Percentiles rank a stretch among this genome's conserved stretches.
These are phyloP conservation scores for Aurinia saxatilis DNA, from an alignment of 345 rosid genomes.

Conservation along the genomic window DNA sequence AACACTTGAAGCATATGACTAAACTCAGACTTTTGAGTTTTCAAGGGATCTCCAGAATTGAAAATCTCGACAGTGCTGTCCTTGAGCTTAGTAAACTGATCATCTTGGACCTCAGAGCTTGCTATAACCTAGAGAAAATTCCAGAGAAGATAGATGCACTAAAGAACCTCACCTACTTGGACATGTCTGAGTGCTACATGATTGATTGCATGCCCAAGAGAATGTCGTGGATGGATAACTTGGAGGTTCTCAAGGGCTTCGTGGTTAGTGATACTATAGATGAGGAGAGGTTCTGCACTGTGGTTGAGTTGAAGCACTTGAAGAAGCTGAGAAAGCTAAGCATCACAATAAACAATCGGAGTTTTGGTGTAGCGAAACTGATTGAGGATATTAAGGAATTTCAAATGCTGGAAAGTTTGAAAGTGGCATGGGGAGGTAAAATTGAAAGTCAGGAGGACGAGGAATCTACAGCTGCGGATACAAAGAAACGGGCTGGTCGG, in stretches of 20 bases:
- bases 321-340: slow-evolving; percentile 35
- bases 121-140: slow-evolving; percentile 43
- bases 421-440: slow-evolving; percentile 37
- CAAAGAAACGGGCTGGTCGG: too few relatives aligned
- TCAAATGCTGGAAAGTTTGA: slow-evolving; percentile 13
- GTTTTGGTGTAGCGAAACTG: background rate
- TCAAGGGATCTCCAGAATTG: slow-evolving; percentile 52
- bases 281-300: slow-evolving; percentile 7
- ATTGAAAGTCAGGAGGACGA: background rate
- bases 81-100: slow-evolving; percentile 29
- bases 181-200: slow-evolving; percentile 44
- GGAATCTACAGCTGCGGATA: too few relatives aligned
- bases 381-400: background rate
- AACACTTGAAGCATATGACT: slow-evolving; percentile 26
- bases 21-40: slow-evolving; percentile 37
- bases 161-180: slow-evolving; percentile 39
- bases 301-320: slow-evolving; percentile 11
- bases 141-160: slow-evolving; percentile 38
- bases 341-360: slow-evolving; percentile 13
- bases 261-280: slow-evolving; percentile 30
- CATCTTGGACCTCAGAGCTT: slow-evolving; percentile 51
- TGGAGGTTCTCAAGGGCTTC: slow-evolving; percentile 64
- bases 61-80: slow-evolving; percentile 23
- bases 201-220: slow-evolving; percentile 44
- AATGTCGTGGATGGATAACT: slow-evolving; percentile 27